Percentiles rank a stretch among this genome's conserved stretches.
phyloP scores from a whole-genome alignment of 1,284 basidiomycete species.

The Ceratobasidium sp. region DNA sequence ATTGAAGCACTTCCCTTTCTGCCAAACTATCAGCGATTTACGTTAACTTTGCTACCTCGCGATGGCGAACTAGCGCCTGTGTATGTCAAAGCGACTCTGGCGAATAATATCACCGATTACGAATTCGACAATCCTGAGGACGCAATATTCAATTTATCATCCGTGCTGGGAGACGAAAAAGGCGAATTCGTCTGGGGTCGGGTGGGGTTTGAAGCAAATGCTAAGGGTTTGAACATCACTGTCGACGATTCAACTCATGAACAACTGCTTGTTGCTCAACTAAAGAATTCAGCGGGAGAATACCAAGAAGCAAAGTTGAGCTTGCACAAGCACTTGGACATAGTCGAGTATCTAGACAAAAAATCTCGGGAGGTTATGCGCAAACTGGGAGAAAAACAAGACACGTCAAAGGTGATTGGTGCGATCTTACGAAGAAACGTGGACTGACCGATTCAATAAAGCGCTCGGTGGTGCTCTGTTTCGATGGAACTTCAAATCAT shows the following conservation, averaged over 20 bases:
- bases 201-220: conserved; percentile 3
- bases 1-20: conserved; percentile 20
- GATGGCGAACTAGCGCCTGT: not conserved
- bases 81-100: not conserved
- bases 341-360: not conserved
- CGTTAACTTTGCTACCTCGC: not conserved
- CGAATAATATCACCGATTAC: not conserved
- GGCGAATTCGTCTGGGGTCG: conserved; percentile 17
- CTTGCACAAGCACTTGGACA: not conserved
- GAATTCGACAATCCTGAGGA: not conserved
- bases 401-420: not conserved
- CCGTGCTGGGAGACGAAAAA: conserved; percentile 27
- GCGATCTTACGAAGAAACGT: not conserved
- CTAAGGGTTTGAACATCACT: not conserved
- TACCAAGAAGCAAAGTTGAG: not conserved
- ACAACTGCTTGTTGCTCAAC: not conserved
- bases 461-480: conserved; percentile 49
- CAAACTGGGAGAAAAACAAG: not conserved
- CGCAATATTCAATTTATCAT: conserved; percentile 15
- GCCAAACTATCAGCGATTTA: not conserved
- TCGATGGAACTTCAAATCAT: conserved; percentile 49
- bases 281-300: not conserved
- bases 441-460: not conserved
- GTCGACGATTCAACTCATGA: not conserved
- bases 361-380: conserved; percentile 12